A percentile compares a stretch with the other conserved stretches of the same genome.
Evolutionary conservation across 2,329 filamentous ascomycete genomes (phyloP).

Genomic region (Metarhizium robertsii): DNA sequence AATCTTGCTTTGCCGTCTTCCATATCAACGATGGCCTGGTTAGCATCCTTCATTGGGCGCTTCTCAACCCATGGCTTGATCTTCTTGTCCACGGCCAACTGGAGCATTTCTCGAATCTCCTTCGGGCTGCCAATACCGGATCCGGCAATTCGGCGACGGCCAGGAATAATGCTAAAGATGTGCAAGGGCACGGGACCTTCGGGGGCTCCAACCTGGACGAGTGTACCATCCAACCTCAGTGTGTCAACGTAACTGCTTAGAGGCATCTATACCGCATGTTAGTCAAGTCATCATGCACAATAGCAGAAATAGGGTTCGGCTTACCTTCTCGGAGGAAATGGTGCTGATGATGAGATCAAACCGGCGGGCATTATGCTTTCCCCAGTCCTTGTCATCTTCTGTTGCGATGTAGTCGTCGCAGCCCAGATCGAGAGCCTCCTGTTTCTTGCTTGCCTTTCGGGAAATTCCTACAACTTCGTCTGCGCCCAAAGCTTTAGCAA

Average conservation of each 20-base stretch:
- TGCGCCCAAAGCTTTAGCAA: slow-evolving; percentile 57
- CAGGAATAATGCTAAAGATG: slow-evolving; percentile 42
- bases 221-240: slow-evolving; percentile 47
- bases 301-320: neutral
- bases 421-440: slow-evolving; percentile 47
- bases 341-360: slow-evolving; percentile 53
- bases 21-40: slow-evolving; percentile 47
- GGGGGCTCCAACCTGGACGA: slow-evolving; percentile 51
- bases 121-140: slow-evolving; percentile 36
- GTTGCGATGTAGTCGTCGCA: slow-evolving; percentile 40
- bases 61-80: slow-evolving; percentile 48
- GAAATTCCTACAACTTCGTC: slow-evolving; percentile 53
- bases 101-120: slow-evolving; percentile 52
- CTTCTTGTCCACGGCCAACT: slow-evolving; percentile 44
- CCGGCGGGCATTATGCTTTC: slow-evolving; percentile 35
- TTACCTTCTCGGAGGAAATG: slow-evolving; percentile 31
- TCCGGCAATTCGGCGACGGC: slow-evolving; percentile 40
- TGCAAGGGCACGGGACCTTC: slow-evolving; percentile 11
- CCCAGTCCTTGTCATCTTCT: slow-evolving; percentile 44
- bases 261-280: slow-evolving; percentile 37
- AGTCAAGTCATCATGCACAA: neutral
- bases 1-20: slow-evolving; percentile 42
- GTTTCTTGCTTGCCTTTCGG: slow-evolving; percentile 39
- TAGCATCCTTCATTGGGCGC: slow-evolving; percentile 45
- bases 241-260: slow-evolving; percentile 50